Conservation (phyloP, 2,329 filamentous ascomycete genomes). For the Dactylella cylindrospora region DNA sequence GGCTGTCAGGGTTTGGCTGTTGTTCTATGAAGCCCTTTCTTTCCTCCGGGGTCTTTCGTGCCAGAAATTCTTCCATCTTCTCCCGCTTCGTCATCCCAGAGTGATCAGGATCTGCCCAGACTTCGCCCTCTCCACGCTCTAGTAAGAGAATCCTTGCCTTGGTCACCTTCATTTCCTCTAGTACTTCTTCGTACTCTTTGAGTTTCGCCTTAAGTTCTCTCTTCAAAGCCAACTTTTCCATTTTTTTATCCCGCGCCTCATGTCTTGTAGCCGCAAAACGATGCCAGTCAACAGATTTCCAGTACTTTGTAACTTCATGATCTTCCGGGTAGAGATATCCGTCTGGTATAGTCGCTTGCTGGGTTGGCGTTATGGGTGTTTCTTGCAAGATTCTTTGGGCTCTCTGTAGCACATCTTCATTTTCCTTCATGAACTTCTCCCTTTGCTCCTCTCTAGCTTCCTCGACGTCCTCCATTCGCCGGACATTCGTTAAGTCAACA, state of each 20-base stretch:
- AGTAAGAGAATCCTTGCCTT: constrained; percentile 25
- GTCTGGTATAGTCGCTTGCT: not conserved
- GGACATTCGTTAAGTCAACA: constrained; percentile 11
- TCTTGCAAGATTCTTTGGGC: not conserved
- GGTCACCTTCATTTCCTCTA: constrained; percentile 22
- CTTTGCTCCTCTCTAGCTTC: constrained; percentile 1
- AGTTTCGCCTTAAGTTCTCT: constrained; percentile 9
- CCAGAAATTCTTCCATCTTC: too few species aligned
- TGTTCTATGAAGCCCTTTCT: too few species aligned
- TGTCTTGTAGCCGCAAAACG: too few species aligned
- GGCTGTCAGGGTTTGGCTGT: too few species aligned
- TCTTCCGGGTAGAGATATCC: constrained; percentile 16
- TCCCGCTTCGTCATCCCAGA: too few species aligned
- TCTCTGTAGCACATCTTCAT: not conserved
- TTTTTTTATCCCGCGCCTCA: not conserved
- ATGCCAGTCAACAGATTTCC: too few species aligned
- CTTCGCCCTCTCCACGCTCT: constrained; percentile 24
- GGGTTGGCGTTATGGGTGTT: constrained; percentile 4
- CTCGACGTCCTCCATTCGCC: not conserved
- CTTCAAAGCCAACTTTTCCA: not conserved
- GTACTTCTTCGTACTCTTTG: not conserved
- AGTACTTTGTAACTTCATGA: too few species aligned
- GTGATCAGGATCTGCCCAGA: constrained; percentile 18
- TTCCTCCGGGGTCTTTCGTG: too few species aligned
- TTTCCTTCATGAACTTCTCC: constrained; percentile 6